phyloP scores from a whole-genome alignment of 2,329 filamentous ascomycete species.

The Calonectria hongkongensis region DNA sequence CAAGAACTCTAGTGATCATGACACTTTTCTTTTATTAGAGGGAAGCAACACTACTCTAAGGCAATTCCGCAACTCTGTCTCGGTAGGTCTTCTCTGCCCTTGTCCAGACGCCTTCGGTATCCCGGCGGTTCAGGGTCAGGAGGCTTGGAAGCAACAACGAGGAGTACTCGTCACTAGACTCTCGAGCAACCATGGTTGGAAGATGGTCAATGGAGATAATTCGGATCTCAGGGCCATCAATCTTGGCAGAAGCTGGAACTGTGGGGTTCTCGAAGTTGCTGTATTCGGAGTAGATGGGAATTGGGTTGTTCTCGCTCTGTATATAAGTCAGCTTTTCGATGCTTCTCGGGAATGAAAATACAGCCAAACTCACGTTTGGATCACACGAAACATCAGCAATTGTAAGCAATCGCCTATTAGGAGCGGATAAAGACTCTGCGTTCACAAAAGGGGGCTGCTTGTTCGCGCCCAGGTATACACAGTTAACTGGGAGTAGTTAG shows the following conservation, averaged over 20 bases:
- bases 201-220: constrained; percentile 93
- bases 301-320: constrained; percentile 77
- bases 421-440: constrained; percentile 75
- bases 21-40: not conserved
- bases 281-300: constrained; percentile 87
- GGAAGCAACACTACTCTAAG: constrained; percentile 1
- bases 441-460: constrained; percentile 87
- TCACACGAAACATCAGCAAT: constrained; percentile 87
- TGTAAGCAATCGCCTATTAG: constrained; percentile 83
- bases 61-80: constrained; percentile 77
- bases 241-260: constrained; percentile 79
- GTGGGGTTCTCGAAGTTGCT: constrained; percentile 92
- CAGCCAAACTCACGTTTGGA: constrained; percentile 66
- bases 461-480: constrained; percentile 80
- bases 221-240: constrained; percentile 75
- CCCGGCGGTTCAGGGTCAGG: constrained; percentile 80
- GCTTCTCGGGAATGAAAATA: not conserved
- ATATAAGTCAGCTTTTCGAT: not conserved
- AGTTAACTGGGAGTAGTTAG: constrained; percentile 72
- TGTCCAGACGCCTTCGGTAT: constrained; percentile 83
- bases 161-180: constrained; percentile 90
- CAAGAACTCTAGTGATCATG: no score
- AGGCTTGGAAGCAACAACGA: constrained; percentile 84
- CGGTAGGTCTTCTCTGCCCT: constrained; percentile 88
- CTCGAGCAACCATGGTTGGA: constrained; percentile 86